phyloP scores from a whole-genome alignment of 192 early-diverging fungal species.

The Jimgerdemannia flammicorona region DNA sequence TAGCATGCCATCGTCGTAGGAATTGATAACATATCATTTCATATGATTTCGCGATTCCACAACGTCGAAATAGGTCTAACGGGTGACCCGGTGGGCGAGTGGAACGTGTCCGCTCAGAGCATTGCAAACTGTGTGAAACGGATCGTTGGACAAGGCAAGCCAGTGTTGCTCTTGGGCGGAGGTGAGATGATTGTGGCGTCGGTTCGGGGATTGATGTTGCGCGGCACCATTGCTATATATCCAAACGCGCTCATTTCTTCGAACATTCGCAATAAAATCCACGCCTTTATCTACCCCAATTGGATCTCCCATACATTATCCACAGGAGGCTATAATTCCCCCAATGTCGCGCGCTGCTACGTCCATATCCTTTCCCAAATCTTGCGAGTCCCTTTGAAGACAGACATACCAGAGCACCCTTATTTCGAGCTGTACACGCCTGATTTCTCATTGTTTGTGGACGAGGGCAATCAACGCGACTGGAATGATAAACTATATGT shows the following conservation, averaged over 20 bases:
- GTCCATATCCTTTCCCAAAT: not conserved
- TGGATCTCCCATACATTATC: not conserved
- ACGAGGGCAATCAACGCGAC: conserved; percentile 25
- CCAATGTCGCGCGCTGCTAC: not conserved
- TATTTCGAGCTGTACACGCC: conserved; percentile 38
- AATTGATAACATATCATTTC: no score
- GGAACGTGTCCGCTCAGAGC: conserved; percentile 28
- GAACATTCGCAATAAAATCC: not conserved
- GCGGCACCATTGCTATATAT: no score
- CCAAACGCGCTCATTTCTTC: not conserved
- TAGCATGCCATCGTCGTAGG: not conserved
- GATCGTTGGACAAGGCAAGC: conserved; percentile 30
- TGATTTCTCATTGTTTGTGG: conserved; percentile 27
- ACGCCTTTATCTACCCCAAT: not conserved
- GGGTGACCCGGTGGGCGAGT: conserved; percentile 33
- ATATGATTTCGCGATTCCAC: not conserved
- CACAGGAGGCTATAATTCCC: conserved; percentile 3
- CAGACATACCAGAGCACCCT: conserved; percentile 12
- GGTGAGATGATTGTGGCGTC: conserved; percentile 5
- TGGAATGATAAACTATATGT: conserved; percentile 24
- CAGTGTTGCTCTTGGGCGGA: conserved; percentile 33
- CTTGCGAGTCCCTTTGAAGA: not conserved
- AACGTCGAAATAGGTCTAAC: conserved; percentile 21
- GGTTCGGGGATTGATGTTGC: no score
- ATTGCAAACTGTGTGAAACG: conserved; percentile 30